Percentiles rank a stretch among this genome's conserved stretches.
These are phyloP conservation scores for Lolium rigidum DNA, from an alignment of 176 grass and related monocot genomes.

Conservation along the genomic window DNA sequence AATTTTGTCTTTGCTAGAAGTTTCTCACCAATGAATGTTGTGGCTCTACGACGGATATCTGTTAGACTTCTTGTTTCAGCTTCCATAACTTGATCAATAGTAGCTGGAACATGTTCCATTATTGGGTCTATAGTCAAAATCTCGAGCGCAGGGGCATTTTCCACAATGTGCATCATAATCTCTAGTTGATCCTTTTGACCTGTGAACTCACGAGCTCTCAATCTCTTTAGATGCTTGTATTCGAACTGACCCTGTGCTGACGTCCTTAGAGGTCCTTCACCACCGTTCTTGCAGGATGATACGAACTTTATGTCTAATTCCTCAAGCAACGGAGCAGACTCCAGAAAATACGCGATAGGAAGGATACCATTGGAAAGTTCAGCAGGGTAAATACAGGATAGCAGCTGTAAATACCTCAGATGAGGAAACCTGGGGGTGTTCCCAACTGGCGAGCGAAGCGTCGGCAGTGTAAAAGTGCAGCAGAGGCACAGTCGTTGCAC, in stretches of 20 bases:
- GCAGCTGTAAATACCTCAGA: background rate
- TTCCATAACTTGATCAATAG: background rate
- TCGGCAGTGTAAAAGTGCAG: background rate
- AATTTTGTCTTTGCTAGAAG: background rate
- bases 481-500: background rate
- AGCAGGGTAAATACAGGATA: background rate
- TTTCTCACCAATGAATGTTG: background rate
- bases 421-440: background rate
- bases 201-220: background rate
- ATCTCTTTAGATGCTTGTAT: background rate
- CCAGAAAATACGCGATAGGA: background rate
- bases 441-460: background rate
- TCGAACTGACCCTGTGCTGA: background rate
- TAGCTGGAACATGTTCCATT: background rate
- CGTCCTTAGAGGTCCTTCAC: background rate
- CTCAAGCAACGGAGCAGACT: background rate
- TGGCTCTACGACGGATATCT: background rate
- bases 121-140: background rate
- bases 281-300: background rate
- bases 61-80: background rate
- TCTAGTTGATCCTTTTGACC: background rate
- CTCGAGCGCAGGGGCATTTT: conserved; percentile 9
- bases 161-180: background rate
- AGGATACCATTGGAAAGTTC: background rate
- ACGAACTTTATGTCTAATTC: background rate